Evolutionary conservation across 2,329 filamentous ascomycete species (phyloP), one percentile per base, ranked within the genome.

Genomic region (Clonostachys chloroleuca): DNA sequence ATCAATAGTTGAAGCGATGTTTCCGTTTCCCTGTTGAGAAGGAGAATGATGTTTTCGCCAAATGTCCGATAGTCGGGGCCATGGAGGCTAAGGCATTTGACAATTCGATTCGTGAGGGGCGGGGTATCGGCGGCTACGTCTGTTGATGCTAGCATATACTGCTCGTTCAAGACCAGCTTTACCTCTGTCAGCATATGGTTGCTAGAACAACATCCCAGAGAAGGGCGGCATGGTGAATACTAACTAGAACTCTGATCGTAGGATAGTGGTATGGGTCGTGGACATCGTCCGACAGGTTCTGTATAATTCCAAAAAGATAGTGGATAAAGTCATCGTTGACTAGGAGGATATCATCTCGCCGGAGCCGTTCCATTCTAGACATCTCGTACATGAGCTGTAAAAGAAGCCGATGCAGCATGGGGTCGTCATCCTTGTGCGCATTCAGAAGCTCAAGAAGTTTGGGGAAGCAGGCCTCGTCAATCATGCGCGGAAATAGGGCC

Each of bases 211-310:
- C 33, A 24, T 44, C 42, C n/a, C 10, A 24, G 13, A 34, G 12
- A 14, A 18, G 18, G 24, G 24, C 24, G 24, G 9, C 24, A 30
- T 30, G 24, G 18, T 14, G n/a, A 33, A 14, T 42, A 73, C 84
- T 64, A 69, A 95, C 91, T 69, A 99, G 66, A 44, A 97, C 92
- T 53, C 92, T 83, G 60, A 99, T 96, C 42, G 96, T 86, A 6
- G 90, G 87, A 63, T 96, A 97, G 64, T 97, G 92, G 64, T 96
- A 99, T 1, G 92, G 92, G 64, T 97, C 94, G 55, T 90, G 82
- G 18, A 81, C 84, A 65, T 97, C 92, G 62, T 92, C 84, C 7
- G 90, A 94, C 6, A 92, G 75, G 52, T 88, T 80, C 68, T 97
- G 92, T 59, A 96, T 92, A 48, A 96, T 84, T 54, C 86, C 79